Base-by-base conservation (phyloP, 23 red algal species). In the Cyanidiococcus yangmingshanensis region DNA sequence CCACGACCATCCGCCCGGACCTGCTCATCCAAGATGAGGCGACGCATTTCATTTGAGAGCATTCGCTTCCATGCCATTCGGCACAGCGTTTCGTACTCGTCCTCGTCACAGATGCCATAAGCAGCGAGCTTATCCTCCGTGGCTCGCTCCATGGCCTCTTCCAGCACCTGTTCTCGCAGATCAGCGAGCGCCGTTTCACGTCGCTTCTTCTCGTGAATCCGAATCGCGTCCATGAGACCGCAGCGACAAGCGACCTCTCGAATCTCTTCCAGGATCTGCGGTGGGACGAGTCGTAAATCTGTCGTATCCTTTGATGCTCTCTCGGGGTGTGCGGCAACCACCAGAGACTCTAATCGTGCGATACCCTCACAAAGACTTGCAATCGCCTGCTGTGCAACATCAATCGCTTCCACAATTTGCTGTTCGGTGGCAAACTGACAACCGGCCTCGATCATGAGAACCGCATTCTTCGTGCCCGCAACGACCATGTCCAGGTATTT, bases 401-500 rank as follows among this genome's bases (percentile, higher is more conserved):
- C 39, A 30, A 90, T 68, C 31, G 77, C 92, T 36, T 84, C 68
- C 39, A 90, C 67, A 27, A 96, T 59, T 1, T 77, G 68, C 36
- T 90, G 58, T 78, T 96, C 92, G 2, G 87, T 79, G 26, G 88
- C 63, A 79, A 96, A 96, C 30, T 86, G 59, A 37, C 82, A 84
- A 15, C 76, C 77, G 0, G 86, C 92, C 58, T 96, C 92, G 37
- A 96, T 84, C 92, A 96, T 96, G 2, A 96, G 74, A 25, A 96
- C 68, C 1, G 76, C 92, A 59, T 77, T 34, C 25, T 74, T 37
- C 1, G 87, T 90, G 15, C 92, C 92, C 25, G 92, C 86, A 7
- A 96, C 79, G 21, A 96, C 79, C 30, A 96, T 74, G 40, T 96
- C 86, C 25, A 86, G 51, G 34, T 76, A 37, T 68, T 75, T 68